Percentiles rank a stretch among this genome's conserved stretches.
Conservation (phyloP, 495 filamentous ascomycete species). For the Tuber microsphaerosporum region DNA sequence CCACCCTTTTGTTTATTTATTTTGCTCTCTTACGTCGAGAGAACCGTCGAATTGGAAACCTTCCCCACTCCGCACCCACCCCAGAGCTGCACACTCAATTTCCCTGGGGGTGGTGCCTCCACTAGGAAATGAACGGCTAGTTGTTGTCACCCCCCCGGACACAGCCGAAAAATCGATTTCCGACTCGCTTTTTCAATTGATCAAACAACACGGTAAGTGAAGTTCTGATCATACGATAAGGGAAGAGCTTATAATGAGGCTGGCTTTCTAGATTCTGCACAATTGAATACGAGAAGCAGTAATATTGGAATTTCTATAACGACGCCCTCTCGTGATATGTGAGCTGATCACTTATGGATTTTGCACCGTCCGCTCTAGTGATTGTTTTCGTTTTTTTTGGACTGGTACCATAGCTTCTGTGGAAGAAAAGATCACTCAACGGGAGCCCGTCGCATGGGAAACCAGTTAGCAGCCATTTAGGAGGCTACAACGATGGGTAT, state of each 20-base stretch:
- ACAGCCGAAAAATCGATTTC: background rate
- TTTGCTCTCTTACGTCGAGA: background rate
- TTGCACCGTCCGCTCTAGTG: background rate
- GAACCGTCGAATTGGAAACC: background rate
- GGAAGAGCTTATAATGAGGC: background rate
- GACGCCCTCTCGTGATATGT: background rate
- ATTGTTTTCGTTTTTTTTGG: background rate
- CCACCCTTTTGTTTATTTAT: background rate
- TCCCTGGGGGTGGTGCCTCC: background rate
- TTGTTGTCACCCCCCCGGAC: background rate
- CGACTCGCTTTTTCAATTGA: background rate
- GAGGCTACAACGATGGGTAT: background rate
- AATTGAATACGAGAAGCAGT: background rate
- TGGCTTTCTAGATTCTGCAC: background rate
- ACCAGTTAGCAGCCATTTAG: background rate
- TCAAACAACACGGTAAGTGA: too few relatives aligned
- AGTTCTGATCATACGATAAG: background rate
- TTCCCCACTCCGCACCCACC: background rate
- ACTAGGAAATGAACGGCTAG: background rate
- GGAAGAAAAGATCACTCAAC: background rate
- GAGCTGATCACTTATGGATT: background rate
- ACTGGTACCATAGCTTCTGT: background rate
- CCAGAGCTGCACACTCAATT: background rate
- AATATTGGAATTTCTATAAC: background rate
- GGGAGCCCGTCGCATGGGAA: background rate